Percentiles rank a stretch among this genome's conserved stretches.
Evolutionary conservation across 2,329 filamentous ascomycete species (phyloP).

Genomic region (Exutisphaerella laricina): DNA sequence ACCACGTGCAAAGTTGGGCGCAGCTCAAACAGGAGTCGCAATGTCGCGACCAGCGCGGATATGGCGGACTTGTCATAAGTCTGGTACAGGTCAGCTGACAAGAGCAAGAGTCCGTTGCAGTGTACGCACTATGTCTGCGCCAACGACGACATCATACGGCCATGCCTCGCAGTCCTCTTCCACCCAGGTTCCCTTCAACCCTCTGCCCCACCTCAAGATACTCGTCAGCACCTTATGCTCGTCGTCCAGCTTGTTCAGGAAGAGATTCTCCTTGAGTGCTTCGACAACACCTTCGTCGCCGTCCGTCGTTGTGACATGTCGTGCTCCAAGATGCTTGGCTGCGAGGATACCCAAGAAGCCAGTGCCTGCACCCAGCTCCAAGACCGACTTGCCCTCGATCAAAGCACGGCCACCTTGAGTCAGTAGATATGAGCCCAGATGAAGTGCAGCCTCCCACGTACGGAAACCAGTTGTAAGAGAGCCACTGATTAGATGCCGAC

Average conservation of each 20-base stretch:
- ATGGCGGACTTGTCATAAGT: conserved; percentile 66
- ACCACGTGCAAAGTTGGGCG: conserved; percentile 55
- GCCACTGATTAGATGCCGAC: conserved; percentile 62
- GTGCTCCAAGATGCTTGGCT: conserved; percentile 57
- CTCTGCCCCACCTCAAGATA: conserved; percentile 61
- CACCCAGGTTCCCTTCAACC: conserved; percentile 54
- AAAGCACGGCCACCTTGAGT: conserved; percentile 41
- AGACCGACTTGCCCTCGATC: conserved; percentile 52
- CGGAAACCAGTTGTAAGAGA: conserved; percentile 69
- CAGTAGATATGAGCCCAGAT: conserved; percentile 64
- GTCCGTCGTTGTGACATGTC: conserved; percentile 63
- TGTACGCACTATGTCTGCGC: conserved; percentile 65
- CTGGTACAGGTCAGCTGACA: conserved; percentile 31
- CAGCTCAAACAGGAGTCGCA: conserved; percentile 56
- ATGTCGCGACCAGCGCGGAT: conserved; percentile 58
- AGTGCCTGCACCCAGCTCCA: conserved; percentile 72
- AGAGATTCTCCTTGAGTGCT: conserved; percentile 61
- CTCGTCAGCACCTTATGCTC: conserved; percentile 44
- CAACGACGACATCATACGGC: conserved; percentile 59
- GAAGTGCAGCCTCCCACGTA: conserved; percentile 76
- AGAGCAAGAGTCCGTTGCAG: conserved; percentile 34
- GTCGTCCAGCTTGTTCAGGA: conserved; percentile 59
- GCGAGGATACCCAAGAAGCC: conserved; percentile 70
- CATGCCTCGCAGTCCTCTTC: conserved; percentile 44
- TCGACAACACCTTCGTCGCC: conserved; percentile 68